phyloP scores from a whole-genome alignment of 192 early-diverging fungal species.

The Entomortierella beljakovae region DNA sequence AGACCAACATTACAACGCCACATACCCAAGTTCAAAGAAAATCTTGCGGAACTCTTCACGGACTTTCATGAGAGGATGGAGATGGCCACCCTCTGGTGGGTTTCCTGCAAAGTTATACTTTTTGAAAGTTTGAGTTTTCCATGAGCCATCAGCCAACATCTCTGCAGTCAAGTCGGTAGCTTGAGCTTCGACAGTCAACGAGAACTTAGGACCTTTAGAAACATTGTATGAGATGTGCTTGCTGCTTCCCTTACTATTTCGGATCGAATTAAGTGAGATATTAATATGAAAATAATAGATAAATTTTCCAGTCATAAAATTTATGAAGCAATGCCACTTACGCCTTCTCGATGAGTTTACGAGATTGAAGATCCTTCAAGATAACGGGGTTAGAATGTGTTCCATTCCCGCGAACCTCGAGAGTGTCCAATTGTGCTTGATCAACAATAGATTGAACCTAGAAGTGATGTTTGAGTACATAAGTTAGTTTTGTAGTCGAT shows the following conservation, averaged over 20 bases:
- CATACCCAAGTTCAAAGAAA: conserved; percentile 97
- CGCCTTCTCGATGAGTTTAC: conserved; percentile 78
- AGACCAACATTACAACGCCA: background rate
- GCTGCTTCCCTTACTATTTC: conserved; percentile 69
- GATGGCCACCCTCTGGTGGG: conserved; percentile 83
- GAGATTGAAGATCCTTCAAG: conserved; percentile 81
- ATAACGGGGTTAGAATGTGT: conserved; percentile 72
- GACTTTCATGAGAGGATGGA: conserved; percentile 99
- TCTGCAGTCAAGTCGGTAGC: conserved; percentile 95
- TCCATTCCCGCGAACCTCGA: conserved; percentile 72
- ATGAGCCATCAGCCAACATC: conserved; percentile 88
- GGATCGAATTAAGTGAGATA: background rate
- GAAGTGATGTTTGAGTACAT: background rate
- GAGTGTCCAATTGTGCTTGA: conserved; percentile 81
- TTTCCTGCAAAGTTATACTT: conserved; percentile 99
- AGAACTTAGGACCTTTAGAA: conserved; percentile 89
- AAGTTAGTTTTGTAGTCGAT: background rate
- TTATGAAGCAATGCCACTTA: conserved; percentile 35
- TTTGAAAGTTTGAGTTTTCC: conserved; percentile 97
- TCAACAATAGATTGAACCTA: conserved; percentile 85
- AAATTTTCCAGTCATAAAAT: background rate
- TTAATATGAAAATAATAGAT: background rate
- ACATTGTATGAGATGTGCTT: conserved; percentile 87
- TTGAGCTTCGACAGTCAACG: conserved; percentile 86
- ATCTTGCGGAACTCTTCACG: conserved; percentile 98